Conservation (phyloP, 768 basidiomycete genomes). For the Serendipita sp. region DNA sequence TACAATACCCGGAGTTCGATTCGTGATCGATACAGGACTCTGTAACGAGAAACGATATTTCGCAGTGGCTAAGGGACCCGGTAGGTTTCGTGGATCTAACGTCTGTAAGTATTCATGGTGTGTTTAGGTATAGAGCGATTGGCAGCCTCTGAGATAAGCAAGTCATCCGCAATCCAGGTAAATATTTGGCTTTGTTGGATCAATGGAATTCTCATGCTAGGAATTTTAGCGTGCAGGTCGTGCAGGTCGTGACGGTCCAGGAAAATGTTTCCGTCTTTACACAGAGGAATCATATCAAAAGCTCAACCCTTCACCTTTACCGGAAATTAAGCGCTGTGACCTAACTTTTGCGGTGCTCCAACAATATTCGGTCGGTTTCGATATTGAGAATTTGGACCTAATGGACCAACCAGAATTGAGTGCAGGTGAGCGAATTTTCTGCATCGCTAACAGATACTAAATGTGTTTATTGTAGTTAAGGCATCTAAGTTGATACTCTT, state of each 20-base stretch:
- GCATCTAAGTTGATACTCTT: slow-evolving; percentile 57
- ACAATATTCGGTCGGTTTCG: slow-evolving; percentile 66
- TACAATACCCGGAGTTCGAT: slow-evolving; percentile 89
- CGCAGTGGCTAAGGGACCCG: slow-evolving; percentile 49
- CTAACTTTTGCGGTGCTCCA: slow-evolving; percentile 72
- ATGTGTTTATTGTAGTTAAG: slow-evolving; percentile 24
- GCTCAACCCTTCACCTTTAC: slow-evolving; percentile 52
- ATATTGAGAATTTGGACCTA: slow-evolving; percentile 65
- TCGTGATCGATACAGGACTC: slow-evolving; percentile 91
- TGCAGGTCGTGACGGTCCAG: slow-evolving; percentile 81
- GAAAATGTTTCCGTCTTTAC: slow-evolving; percentile 83
- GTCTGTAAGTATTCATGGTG: background rate
- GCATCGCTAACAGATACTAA: background rate
- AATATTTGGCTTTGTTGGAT: background rate
- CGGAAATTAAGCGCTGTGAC: slow-evolving; percentile 82
- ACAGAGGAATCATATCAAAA: slow-evolving; percentile 61
- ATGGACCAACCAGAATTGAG: slow-evolving; percentile 75
- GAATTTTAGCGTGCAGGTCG: slow-evolving; percentile 67
- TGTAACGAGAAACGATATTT: slow-evolving; percentile 89
- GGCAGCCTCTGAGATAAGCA: slow-evolving; percentile 63
- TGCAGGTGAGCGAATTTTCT: slow-evolving; percentile 36
- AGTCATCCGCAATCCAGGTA: slow-evolving; percentile 63
- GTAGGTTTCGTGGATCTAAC: slow-evolving; percentile 19
- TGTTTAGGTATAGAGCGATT: slow-evolving; percentile 71
- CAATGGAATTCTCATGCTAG: background rate